Evolutionary conservation across 352 stramenopile genomes (phyloP).

Genomic region (Phytophthora brassicae): DNA sequence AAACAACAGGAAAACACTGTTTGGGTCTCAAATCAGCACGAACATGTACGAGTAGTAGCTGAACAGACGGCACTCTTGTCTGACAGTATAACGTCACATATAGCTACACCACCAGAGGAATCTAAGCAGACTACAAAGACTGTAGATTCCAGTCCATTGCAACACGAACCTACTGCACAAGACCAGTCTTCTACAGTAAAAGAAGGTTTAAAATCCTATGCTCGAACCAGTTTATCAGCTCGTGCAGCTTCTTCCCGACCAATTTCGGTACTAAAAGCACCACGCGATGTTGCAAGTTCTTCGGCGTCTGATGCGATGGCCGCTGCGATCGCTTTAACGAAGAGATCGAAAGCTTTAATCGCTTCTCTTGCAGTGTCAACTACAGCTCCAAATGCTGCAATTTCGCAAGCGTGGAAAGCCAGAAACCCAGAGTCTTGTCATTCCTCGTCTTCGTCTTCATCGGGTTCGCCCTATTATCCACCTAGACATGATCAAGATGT

Average conservation of each 20-base stretch:
- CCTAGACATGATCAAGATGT: constrained; percentile 1
- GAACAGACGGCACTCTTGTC: constrained; percentile 21
- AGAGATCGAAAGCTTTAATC: constrained; percentile 47
- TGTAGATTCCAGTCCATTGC: neutral
- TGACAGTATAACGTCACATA: constrained; percentile 21
- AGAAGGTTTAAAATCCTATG: neutral
- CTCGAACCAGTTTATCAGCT: constrained; percentile 25
- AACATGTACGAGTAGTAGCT: constrained; percentile 34
- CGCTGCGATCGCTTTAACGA: constrained; percentile 34
- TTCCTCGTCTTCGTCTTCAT: constrained; percentile 32
- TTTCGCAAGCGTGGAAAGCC: constrained; percentile 21
- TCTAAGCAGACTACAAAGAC: neutral
- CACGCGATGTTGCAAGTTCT: neutral
- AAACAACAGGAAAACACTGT: constrained; percentile 28
- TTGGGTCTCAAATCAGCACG: constrained; percentile 23
- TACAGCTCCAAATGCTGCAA: constrained; percentile 4
- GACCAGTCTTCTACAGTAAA: neutral
- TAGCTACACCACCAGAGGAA: constrained; percentile 13
- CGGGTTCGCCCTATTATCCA: constrained; percentile 13
- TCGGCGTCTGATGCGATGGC: constrained; percentile 29
- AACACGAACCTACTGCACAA: neutral
- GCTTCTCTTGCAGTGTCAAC: constrained; percentile 28
- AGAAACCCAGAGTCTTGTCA: constrained; percentile 21
- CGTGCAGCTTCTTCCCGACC: neutral
- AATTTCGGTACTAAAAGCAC: neutral